A percentile compares a stretch with the other conserved stretches of the same genome.
Conservation (phyloP, 2,329 filamentous ascomycete species). For the Botrytis sinoallii region DNA sequence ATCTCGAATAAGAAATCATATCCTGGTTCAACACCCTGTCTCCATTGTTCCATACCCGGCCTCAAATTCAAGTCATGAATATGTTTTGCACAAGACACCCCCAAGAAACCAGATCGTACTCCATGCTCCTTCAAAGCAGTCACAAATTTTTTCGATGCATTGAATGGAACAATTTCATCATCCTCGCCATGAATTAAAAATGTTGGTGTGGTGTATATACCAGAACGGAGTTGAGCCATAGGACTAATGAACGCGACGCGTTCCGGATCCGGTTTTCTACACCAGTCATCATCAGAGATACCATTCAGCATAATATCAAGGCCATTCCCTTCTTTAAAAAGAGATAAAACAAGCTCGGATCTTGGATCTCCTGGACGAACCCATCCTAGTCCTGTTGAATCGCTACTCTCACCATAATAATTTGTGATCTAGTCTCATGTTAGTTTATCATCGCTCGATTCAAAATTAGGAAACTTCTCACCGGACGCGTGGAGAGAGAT, state of each 20-base stretch:
- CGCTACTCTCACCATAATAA: neutral
- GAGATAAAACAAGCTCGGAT: constrained; percentile 10
- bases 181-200: constrained; percentile 13
- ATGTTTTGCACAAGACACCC: neutral
- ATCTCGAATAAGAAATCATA: constrained; percentile 5
- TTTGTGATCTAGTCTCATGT: neutral
- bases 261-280: neutral
- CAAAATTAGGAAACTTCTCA: neutral
- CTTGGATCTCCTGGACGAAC: constrained; percentile 10
- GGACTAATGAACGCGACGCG: neutral
- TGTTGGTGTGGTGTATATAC: constrained; percentile 1
- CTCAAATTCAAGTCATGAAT: constrained; percentile 6
- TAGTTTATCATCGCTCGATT: neutral
- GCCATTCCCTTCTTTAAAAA: neutral
- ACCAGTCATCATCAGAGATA: neutral
- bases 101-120: neutral
- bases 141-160: neutral
- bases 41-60: constrained; percentile 1
- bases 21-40: neutral
- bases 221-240: constrained; percentile 5
- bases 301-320: constrained; percentile 9
- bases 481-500: neutral
- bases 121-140: neutral
- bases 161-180: neutral
- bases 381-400: constrained; percentile 8